phyloP scores from a whole-genome alignment of 768 basidiomycete genomes.

The Cantharellus cinnabarinus region DNA sequence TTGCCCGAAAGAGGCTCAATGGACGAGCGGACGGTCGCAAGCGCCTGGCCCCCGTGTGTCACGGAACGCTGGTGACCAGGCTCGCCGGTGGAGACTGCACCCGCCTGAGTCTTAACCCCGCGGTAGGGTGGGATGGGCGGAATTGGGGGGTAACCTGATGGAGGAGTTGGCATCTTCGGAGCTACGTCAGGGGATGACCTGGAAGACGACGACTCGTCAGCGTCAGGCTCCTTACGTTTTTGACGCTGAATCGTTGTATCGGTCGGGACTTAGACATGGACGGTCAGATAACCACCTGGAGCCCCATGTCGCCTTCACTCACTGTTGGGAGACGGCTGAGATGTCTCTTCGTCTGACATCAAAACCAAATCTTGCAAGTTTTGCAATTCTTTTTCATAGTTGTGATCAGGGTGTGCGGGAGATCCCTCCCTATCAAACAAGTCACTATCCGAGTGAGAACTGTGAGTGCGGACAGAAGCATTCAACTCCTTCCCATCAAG shows the following conservation, averaged over 20 bases:
- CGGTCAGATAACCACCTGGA: no score
- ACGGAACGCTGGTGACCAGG: no score
- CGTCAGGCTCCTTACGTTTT: neutral
- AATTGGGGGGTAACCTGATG: neutral
- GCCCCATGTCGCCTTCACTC: no score
- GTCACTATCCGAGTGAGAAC: neutral
- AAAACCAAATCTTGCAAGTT: neutral
- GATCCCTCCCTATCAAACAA: neutral
- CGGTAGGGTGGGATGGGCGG: neutral
- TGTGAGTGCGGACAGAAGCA: neutral
- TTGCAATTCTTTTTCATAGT: no score
- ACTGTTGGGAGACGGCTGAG: no score
- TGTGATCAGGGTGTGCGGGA: neutral
- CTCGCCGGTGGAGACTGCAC: no score
- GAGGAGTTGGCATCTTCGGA: neutral
- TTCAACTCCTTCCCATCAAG: neutral
- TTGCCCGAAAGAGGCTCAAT: neutral
- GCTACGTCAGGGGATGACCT: neutral
- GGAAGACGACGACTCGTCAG: neutral
- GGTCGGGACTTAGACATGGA: no score
- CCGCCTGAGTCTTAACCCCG: neutral
- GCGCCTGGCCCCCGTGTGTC: neutral
- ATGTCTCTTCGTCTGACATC: neutral
- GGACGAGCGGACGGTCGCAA: neutral
- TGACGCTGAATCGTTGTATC: neutral